Base-by-base conservation (phyloP, 2,329 filamentous ascomycete species). In the Diaporthe citri region DNA sequence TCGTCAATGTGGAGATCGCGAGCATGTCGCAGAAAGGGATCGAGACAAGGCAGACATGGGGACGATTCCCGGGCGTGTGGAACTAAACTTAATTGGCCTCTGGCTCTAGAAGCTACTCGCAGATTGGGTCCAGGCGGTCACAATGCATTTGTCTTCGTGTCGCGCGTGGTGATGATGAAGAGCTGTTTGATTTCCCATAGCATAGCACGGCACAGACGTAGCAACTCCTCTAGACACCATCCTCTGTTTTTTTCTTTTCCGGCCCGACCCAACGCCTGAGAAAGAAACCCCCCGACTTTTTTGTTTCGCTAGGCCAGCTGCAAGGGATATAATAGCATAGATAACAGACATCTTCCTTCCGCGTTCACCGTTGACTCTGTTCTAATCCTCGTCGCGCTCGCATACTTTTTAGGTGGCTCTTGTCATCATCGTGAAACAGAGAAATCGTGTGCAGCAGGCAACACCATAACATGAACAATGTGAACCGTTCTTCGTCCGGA, bases 371-470 rank as follows among this genome's bases (percentile, higher is more conserved):
- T 55, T 20, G 36, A 22, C 46, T 64, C 39, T 57, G 52, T 34
- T 64, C 28, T 64, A 52, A 64, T 17, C 39, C 57, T 72, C 46
- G 17, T 43, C 46, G 25, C 36, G 36, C 71, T 64, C 17, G 36
- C 56, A 43, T 28, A 64, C 57, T 72, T 72, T 64, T 64, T 12
- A 34, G 51, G 46, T 39, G 46, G 46, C 57, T 60, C 57, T 46
- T 62, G 46, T 64, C 41, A 64, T 72, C 57, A 62, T 64, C 57
- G 46, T 64, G n/a, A 64, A 59, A n/a, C 57, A 52, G 59, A 62
- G 56, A 59, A 72, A 62, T 43, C 39, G n/a, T 28, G 59, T 55
- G 48, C 57, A 72, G 48, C 57, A 72, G 52, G 28, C 25, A 6
- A 41, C 43, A 31, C 22, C 12, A 4, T 9, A 41, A 59, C 36